Evolutionary conservation across 2,329 filamentous ascomycete species (phyloP).

Genomic region (Trichoderma gracile): DNA sequence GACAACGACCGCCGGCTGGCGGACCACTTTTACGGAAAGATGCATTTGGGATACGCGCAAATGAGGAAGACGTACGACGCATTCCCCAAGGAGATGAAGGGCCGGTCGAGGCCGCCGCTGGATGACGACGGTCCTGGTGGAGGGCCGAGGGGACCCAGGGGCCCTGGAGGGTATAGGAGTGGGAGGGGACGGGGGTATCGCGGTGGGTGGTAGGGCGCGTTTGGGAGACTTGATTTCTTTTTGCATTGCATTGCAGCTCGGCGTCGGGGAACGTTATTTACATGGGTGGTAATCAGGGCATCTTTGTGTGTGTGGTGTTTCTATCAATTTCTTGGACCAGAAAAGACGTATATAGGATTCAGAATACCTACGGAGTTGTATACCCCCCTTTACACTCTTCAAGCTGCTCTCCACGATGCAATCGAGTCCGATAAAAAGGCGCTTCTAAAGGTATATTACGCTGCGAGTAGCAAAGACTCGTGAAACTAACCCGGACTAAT

Average conservation of each 20-base stretch:
- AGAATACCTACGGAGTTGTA: conserved; percentile 1
- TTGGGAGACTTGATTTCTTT: conserved; percentile 13
- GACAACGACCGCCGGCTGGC: conserved; percentile 93
- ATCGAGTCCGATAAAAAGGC: neutral
- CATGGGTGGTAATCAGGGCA: conserved; percentile 12
- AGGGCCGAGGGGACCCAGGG: conserved; percentile 53
- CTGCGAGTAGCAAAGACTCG: conserved; percentile 1
- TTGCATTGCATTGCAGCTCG: conserved; percentile 26
- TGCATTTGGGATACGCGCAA: conserved; percentile 96
- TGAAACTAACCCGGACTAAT: neutral
- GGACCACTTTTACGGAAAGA: conserved; percentile 99
- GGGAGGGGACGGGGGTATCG: conserved; percentile 53
- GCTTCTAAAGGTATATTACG: conserved; percentile 13
- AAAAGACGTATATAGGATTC: conserved; percentile 21
- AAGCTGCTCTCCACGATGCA: neutral
- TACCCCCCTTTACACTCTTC: conserved; percentile 4
- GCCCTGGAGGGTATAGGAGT: conserved; percentile 57
- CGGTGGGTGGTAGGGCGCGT: conserved; percentile 46
- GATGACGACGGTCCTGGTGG: conserved; percentile 49
- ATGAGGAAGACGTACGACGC: conserved; percentile 92
- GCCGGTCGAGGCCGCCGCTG: conserved; percentile 61
- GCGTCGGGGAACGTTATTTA: conserved; percentile 23
- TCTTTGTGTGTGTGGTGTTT: neutral
- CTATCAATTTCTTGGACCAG: neutral
- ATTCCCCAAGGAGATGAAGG: conserved; percentile 85